Base-by-base conservation (phyloP, 352 stramenopile genomes). In the Aphanomyces astaci region DNA sequence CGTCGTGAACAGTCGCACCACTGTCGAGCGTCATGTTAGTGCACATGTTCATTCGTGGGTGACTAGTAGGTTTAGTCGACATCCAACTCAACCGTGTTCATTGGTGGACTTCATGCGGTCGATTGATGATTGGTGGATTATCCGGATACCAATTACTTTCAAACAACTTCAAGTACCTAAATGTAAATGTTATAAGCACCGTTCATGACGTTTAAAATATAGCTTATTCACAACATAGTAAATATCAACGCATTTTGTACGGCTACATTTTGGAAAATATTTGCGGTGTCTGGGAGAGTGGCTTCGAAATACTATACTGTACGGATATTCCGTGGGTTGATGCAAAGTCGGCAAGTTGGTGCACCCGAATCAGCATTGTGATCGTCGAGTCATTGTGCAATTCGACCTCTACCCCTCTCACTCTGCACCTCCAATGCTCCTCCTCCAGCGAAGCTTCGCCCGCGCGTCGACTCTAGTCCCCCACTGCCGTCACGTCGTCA, bases 111-210 rank as follows among this genome's bases (percentile, higher is more conserved):
- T n/a, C n/a, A n/a, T n/a, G n/a, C n/a, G n/a, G n/a, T n/a, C n/a
- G n/a, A n/a, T n/a, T n/a, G n/a, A 4, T 62, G 53, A 62, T 62
- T 62, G 53, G 53, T 36, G 28, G 4, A 31, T 46, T 62, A 62
- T 62, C 53, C 53, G 53, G 53, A 48, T 43, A 43, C 36, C 36
- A n/a, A n/a, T n/a, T n/a, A n/a, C n/a, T n/a, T n/a, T n/a, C n/a
- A n/a, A n/a, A n/a, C n/a, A n/a, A n/a, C n/a, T n/a, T n/a, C n/a
- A n/a, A n/a, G n/a, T n/a, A n/a, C n/a, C n/a, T n/a, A n/a, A n/a
- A n/a, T n/a, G n/a, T n/a, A 49, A 49, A 49, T 49, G 40, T 49
- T n/a, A 49, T 49, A 15, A 49, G 1, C 15, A 49, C 1, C 40
- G n/a, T n/a, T n/a, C n/a, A 22, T 55, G 0, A 30, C 9, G 9